phyloP scores from a whole-genome alignment of 352 stramenopile species.

The Pythium utonaiense region DNA sequence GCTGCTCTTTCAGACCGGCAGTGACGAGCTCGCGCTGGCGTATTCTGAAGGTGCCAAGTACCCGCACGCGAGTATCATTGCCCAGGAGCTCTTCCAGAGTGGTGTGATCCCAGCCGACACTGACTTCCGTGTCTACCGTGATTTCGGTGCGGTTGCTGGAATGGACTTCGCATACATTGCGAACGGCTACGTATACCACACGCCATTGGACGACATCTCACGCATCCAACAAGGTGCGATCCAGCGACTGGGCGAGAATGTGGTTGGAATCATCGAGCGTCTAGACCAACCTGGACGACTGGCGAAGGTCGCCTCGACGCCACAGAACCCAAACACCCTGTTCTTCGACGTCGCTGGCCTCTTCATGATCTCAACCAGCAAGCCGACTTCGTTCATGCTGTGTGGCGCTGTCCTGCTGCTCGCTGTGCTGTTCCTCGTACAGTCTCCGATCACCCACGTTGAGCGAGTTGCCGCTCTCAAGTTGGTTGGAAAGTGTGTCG shows the following conservation, averaged over 20 bases:
- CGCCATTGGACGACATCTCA: slow-evolving; percentile 59
- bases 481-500: slow-evolving; percentile 36
- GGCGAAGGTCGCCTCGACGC: slow-evolving; percentile 52
- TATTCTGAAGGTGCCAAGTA: slow-evolving; percentile 72
- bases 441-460: slow-evolving; percentile 37
- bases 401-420: slow-evolving; percentile 39
- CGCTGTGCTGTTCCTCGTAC: slow-evolving; percentile 37
- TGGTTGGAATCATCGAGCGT: slow-evolving; percentile 54
- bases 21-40: slow-evolving; percentile 64
- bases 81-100: slow-evolving; percentile 74
- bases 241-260: slow-evolving; percentile 70
- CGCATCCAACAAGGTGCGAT: slow-evolving; percentile 63
- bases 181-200: slow-evolving; percentile 84
- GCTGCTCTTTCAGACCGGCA: slow-evolving; percentile 77
- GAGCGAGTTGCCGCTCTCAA: slow-evolving; percentile 38
- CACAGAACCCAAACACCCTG: slow-evolving; percentile 58
- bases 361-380: slow-evolving; percentile 61
- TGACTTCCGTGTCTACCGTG: slow-evolving; percentile 70
- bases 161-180: slow-evolving; percentile 84
- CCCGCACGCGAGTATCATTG: slow-evolving; percentile 72
- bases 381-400: slow-evolving; percentile 33
- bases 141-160: slow-evolving; percentile 68
- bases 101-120: slow-evolving; percentile 70
- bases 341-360: slow-evolving; percentile 71
- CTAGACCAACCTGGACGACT: slow-evolving; percentile 42